phyloP scores from a whole-genome alignment of 106 monocot species.

The Gastrodia elata region DNA sequence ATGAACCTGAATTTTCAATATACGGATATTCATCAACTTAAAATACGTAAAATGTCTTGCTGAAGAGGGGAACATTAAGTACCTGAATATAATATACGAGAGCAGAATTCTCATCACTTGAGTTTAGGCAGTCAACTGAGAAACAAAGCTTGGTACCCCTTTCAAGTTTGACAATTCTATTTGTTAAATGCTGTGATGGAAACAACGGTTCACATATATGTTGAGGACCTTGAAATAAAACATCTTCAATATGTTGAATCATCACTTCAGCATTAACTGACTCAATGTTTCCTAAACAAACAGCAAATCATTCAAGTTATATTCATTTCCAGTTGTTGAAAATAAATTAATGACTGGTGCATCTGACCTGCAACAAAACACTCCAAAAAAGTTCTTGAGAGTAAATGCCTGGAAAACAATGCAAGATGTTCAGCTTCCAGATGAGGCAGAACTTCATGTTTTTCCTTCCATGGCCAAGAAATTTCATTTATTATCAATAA shows the following conservation, averaged over 20 bases:
- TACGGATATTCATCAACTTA: background rate
- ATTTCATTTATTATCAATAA: constrained; percentile 66
- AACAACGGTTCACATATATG: constrained; percentile 52
- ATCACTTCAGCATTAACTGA: constrained; percentile 50
- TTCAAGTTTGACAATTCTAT: constrained; percentile 87
- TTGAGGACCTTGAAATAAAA: constrained; percentile 42
- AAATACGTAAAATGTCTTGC: background rate
- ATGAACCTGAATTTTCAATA: constrained; percentile 44
- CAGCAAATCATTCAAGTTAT: constrained; percentile 7
- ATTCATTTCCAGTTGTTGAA: background rate
- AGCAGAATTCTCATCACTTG: constrained; percentile 76
- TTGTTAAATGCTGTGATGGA: constrained; percentile 73
- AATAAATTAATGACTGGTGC: constrained; percentile 3
- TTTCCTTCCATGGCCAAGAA: constrained; percentile 69
- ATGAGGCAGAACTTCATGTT: constrained; percentile 61
- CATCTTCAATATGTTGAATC: constrained; percentile 49
- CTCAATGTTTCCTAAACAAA: constrained; percentile 66
- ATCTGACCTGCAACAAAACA: constrained; percentile 59
- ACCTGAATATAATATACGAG: constrained; percentile 95
- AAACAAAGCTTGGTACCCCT: constrained; percentile 46
- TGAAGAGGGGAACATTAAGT: background rate
- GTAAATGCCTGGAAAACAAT: constrained; percentile 38
- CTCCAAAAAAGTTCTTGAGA: constrained; percentile 69
- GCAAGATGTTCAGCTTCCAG: constrained; percentile 52
- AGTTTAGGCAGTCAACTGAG: constrained; percentile 50